Percentiles rank a stretch among this genome's conserved stretches.
phyloP scores from a whole-genome alignment of 805 yeast species.

The Schwanniomyces occidentalis region DNA sequence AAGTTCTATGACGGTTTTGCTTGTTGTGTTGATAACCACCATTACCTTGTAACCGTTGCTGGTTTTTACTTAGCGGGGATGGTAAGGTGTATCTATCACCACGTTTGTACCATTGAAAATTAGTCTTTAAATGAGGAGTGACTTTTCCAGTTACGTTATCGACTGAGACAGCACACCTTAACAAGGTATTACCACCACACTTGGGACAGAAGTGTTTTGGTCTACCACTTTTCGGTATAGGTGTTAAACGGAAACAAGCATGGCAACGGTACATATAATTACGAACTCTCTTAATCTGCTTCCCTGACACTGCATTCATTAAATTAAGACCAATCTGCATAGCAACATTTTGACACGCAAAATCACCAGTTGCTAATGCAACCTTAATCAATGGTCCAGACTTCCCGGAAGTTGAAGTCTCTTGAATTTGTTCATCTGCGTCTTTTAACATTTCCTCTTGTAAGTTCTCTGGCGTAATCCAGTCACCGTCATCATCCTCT shows the following conservation, averaged over 20 bases:
- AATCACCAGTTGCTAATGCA: constrained; percentile 93
- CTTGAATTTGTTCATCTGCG: constrained; percentile 55
- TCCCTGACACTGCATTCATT: constrained; percentile 82
- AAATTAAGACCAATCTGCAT: constrained; percentile 86
- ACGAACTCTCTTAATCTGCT: constrained; percentile 79
- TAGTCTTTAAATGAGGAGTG: constrained; percentile 84
- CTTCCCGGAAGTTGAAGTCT: constrained; percentile 23
- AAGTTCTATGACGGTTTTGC: constrained; percentile 51
- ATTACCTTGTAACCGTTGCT: constrained; percentile 71
- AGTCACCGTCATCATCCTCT: constrained; percentile 80
- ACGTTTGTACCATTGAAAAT: constrained; percentile 90
- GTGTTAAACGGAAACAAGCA: constrained; percentile 86
- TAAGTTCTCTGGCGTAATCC: constrained; percentile 92
- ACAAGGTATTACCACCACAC: constrained; percentile 91
- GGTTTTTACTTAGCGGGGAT: constrained; percentile 81
- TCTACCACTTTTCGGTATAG: constrained; percentile 72
- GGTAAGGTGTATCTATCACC: constrained; percentile 83
- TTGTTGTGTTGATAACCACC: constrained; percentile 78
- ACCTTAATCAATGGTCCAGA: constrained; percentile 52
- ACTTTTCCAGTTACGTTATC: constrained; percentile 76
- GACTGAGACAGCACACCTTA: constrained; percentile 88
- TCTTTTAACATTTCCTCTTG: constrained; percentile 69
- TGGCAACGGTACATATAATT: constrained; percentile 96
- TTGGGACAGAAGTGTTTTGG: constrained; percentile 89
- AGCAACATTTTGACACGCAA: constrained; percentile 94